A percentile compares a stretch with the other conserved stretches of the same genome.
phyloP scores from a whole-genome alignment of 352 stramenopile genomes.

The Aphanomyces cochlioides region DNA sequence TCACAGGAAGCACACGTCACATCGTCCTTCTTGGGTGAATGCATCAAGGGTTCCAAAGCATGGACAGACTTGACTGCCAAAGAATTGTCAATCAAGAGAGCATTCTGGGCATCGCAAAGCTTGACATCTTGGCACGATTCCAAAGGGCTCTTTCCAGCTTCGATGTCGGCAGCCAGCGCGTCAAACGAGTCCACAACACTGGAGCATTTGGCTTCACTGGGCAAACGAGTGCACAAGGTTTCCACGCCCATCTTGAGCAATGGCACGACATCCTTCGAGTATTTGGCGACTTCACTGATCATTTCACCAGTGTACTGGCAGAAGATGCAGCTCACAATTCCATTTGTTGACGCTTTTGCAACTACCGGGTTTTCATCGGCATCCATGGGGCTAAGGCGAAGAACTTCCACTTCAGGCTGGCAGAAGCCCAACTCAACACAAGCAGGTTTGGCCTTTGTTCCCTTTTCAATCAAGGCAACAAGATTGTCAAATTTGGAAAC shows the following conservation, averaged over 20 bases:
- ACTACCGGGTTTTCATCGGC: constrained; percentile 29
- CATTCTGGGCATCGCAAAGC: constrained; percentile 41
- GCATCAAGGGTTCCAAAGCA: neutral
- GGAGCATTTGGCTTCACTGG: constrained; percentile 37
- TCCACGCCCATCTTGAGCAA: constrained; percentile 66
- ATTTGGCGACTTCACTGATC: constrained; percentile 43
- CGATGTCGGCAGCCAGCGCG: constrained; percentile 49
- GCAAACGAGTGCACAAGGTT: constrained; percentile 71
- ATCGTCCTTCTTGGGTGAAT: neutral
- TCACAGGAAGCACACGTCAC: constrained; percentile 8
- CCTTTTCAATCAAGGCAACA: constrained; percentile 6
- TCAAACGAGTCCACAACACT: constrained; percentile 59
- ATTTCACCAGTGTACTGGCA: constrained; percentile 76
- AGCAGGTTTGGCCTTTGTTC: neutral
- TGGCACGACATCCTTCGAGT: constrained; percentile 46
- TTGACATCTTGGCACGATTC: constrained; percentile 52
- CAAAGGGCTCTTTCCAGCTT: constrained; percentile 53
- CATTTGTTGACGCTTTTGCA: constrained; percentile 39
- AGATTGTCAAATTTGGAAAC: constrained; percentile 21
- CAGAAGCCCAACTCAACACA: constrained; percentile 16
- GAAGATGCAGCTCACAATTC: constrained; percentile 58
- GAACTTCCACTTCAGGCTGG: neutral
- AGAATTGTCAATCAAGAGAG: too few species aligned
- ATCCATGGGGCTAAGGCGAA: constrained; percentile 2
- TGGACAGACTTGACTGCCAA: neutral